Percentiles rank a stretch among this genome's conserved stretches.
phyloP scores from a whole-genome alignment of 305 asterid genomes.

The Solanum hybrid region DNA sequence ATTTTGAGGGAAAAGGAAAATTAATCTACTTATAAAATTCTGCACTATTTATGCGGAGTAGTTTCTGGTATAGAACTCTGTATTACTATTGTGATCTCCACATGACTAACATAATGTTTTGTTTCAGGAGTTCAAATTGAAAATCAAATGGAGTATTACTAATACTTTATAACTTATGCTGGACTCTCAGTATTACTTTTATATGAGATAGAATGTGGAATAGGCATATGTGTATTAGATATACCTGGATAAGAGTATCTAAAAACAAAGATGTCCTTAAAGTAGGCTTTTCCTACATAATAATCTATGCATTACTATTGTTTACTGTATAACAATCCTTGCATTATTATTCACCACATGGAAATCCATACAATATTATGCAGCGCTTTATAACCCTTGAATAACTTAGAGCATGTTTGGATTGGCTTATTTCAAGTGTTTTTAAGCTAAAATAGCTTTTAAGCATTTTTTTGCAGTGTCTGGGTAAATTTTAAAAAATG shows the following conservation, averaged over 20 bases:
- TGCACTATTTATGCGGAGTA: neutral
- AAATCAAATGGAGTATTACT: neutral
- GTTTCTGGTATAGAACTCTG: constrained; percentile 9
- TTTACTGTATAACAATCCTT: neutral
- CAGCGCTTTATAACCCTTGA: neutral
- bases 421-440: neutral
- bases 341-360: neutral
- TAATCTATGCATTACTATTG: neutral
- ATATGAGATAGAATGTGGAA: neutral
- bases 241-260: neutral
- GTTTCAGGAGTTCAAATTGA: constrained; percentile 7
- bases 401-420: neutral
- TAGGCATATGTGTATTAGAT: neutral
- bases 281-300: neutral
- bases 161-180: neutral
- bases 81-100: constrained; percentile 8
- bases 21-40: neutral
- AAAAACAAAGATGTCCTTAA: neutral
- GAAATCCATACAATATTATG: neutral
- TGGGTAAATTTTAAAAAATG: neutral
- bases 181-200: neutral
- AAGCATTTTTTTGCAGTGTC: neutral
- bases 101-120: constrained; percentile 5
- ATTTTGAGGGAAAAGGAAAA: neutral
- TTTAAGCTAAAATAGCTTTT: neutral